Evolutionary conservation across 768 basidiomycete genomes (phyloP).

Genomic region (Mycena vitilis): DNA sequence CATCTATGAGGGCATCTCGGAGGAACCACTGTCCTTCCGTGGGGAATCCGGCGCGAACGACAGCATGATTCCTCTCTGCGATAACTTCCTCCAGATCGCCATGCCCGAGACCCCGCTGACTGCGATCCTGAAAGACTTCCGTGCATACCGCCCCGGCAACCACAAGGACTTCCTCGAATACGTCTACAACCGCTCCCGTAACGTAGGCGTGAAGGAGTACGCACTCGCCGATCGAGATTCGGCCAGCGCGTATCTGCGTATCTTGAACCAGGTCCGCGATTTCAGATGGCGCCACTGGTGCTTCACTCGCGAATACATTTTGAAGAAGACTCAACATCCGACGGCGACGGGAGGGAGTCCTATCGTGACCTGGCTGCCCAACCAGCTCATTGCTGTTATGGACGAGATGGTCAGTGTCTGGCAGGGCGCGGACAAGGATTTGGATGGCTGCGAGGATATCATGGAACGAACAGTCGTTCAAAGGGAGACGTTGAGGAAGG

Average conservation of each 20-base stretch:
- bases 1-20: conserved; percentile 46
- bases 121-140: conserved; percentile 45
- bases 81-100: conserved; percentile 46
- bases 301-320: conserved; percentile 48
- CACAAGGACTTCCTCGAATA: conserved; percentile 44
- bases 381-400: conserved; percentile 36
- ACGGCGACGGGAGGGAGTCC: conserved; percentile 43
- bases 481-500: conserved; percentile 33
- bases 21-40: conserved; percentile 45
- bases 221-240: conserved; percentile 36
- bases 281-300: conserved; percentile 49
- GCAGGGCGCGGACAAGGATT: conserved; percentile 32
- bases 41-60: conserved; percentile 48
- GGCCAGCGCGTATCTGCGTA: conserved; percentile 39
- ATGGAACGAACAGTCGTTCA: conserved; percentile 32
- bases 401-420: conserved; percentile 32
- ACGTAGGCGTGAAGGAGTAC: conserved; percentile 36
- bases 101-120: conserved; percentile 45
- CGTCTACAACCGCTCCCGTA: conserved; percentile 35
- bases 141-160: conserved; percentile 44
- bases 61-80: conserved; percentile 46
- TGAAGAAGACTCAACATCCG: conserved; percentile 41
- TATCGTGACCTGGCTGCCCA: conserved; percentile 36
- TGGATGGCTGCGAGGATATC: conserved; percentile 35
- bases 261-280: conserved; percentile 43